Conservation (phyloP, 495 filamentous ascomycete genomes). For the Podospora australis region DNA sequence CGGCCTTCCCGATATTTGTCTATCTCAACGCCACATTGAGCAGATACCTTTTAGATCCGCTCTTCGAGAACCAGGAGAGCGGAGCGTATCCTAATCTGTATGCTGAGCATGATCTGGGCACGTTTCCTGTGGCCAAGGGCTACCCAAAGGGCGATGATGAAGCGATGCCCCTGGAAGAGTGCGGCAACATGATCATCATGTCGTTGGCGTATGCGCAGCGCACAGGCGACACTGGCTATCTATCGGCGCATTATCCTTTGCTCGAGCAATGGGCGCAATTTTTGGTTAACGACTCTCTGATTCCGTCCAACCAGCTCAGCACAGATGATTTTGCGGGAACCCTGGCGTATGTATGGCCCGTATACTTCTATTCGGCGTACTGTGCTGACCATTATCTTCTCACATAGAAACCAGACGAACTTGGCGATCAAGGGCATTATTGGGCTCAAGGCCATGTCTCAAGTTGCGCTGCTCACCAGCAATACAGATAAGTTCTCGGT, state of each 20-base stretch:
- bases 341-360: constrained; percentile 39
- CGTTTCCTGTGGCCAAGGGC: constrained; percentile 87
- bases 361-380: background rate
- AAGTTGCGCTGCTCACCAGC: constrained; percentile 59
- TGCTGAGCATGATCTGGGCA: constrained; percentile 86
- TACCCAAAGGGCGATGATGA: constrained; percentile 80
- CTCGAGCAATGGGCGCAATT: constrained; percentile 87
- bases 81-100: constrained; percentile 84
- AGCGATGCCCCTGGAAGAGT: constrained; percentile 93
- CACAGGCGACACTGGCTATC: constrained; percentile 36
- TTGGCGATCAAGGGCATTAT: constrained; percentile 91
- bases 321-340: constrained; percentile 94
- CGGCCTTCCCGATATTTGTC: constrained; percentile 79
- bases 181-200: constrained; percentile 94
- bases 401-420: constrained; percentile 71
- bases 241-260: constrained; percentile 56
- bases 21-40: constrained; percentile 81
- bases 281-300: constrained; percentile 71
- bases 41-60: constrained; percentile 79
- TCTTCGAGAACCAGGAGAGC: constrained; percentile 85
- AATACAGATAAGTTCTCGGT: constrained; percentile 55
- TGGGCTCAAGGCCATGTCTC: constrained; percentile 87
- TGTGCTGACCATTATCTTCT: background rate
- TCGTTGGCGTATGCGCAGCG: constrained; percentile 55
- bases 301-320: constrained; percentile 78